phyloP scores from a whole-genome alignment of 306 rosid genomes.

The Cucurbita argyrosperma region DNA sequence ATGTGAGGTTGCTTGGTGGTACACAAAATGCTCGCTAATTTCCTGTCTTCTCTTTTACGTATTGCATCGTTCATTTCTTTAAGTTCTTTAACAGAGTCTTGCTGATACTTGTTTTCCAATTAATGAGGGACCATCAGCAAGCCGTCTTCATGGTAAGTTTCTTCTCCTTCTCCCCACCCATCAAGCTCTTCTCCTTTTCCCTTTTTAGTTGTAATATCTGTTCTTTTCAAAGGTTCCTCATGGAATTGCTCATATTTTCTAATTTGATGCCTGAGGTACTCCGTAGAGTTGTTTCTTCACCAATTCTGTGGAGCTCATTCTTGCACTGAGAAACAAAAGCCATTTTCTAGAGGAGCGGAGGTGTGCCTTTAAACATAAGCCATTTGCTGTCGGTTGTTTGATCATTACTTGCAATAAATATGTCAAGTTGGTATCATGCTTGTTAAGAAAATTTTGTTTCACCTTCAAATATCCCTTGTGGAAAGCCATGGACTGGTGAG shows the following conservation, averaged over 20 bases:
- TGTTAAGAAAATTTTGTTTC: slow-evolving; percentile 1
- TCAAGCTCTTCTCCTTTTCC: neutral
- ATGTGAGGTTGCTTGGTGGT: slow-evolving; percentile 71
- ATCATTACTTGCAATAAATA: neutral
- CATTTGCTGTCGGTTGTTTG: neutral
- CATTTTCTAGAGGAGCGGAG: slow-evolving; percentile 78
- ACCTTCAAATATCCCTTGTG: slow-evolving; percentile 5
- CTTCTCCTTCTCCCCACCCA: neutral
- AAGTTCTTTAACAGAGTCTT: slow-evolving; percentile 41
- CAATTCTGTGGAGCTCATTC: slow-evolving; percentile 89
- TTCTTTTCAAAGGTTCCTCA: neutral
- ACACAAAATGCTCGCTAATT: neutral
- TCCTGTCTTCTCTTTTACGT: neutral
- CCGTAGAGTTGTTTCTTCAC: slow-evolving; percentile 70
- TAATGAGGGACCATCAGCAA: slow-evolving; percentile 51
- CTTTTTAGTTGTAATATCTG: neutral
- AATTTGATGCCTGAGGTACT: slow-evolving; percentile 7
- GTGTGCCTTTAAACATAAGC: slow-evolving; percentile 24
- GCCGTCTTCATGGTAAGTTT: slow-evolving; percentile 65
- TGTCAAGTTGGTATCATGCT: neutral
- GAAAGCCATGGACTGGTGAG: neutral
- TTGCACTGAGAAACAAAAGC: slow-evolving; percentile 70
- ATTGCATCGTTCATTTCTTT: neutral
- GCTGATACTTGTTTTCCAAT: slow-evolving; percentile 71
- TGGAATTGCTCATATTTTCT: neutral